Evolutionary conservation across 352 stramenopile genomes (phyloP), one percentile per base, ranked within the genome.

Genomic region (Phytopythium kandeliae): DNA sequence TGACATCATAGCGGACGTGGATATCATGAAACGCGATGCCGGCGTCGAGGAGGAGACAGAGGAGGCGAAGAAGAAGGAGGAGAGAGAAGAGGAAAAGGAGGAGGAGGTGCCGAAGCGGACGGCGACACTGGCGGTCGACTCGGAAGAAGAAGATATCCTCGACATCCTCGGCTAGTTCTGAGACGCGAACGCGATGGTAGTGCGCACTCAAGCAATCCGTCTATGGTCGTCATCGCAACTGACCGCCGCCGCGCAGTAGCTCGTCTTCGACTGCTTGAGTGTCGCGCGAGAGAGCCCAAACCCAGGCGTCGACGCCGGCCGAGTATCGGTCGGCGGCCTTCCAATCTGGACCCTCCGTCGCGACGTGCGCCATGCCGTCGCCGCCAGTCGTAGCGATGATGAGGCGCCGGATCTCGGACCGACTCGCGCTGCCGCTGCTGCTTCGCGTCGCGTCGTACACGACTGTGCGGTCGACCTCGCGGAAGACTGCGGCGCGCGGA

Each of bases 91-190:
- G n/a, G n/a, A n/a, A n/a, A n/a, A n/a, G n/a, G n/a, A n/a, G n/a
- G n/a, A n/a, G n/a, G 30, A 12, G 15, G 13, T 31, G 9, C 47
- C 33, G 24, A 21, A 44, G 17, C 9, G 19, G 31, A 36, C 19
- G 45, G 10, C 45, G 15, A 17, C 22, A 6, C 6, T 15, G 22
- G 4, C 58, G 7, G 54, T 72, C 19, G 51, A 77, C 25, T 79
- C 64, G 11, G 69, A 78, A 17, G 71, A 83, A 52, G 74, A 83
- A 51, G 71, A 83, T 36, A 70, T 86, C 24, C 47, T 83, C n/a
- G 64, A 81, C 48, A 79, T 83, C 59, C 40, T 83, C 30, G 31
- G 31, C 1, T 51, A 51, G 22, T 10, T 2, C 7, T 3, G 36
- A 8, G 3, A 0, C 12, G 30, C 28, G n/a, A 16, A 24, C n/a